Evolutionary conservation across 148 eudicot species (phyloP).

Genomic region (Silene latifolia): DNA sequence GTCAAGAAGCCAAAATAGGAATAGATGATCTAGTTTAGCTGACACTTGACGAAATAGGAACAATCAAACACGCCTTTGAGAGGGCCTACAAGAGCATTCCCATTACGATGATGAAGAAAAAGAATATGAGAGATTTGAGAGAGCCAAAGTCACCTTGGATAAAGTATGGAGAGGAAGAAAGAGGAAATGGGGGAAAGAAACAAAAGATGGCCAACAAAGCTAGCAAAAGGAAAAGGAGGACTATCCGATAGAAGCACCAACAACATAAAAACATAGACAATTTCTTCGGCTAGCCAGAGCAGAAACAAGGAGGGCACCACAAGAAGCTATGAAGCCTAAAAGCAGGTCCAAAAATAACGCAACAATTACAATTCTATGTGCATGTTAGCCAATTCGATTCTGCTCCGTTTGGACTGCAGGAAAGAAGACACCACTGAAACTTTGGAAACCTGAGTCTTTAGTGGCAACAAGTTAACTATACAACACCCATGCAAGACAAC

Average conservation of each 20-base stretch:
- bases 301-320: neutral
- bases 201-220: neutral
- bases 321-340: neutral
- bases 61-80: neutral
- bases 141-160: too few species aligned
- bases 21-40: neutral
- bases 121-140: too few species aligned
- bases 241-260: neutral
- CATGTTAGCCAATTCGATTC: neutral
- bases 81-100: neutral
- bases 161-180: neutral
- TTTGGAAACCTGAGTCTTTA: neutral
- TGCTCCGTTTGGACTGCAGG: neutral
- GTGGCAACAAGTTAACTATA: neutral
- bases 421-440: neutral
- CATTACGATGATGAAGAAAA: slow-evolving; percentile 6
- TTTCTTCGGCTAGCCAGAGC: neutral
- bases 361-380: neutral
- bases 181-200: neutral
- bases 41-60: neutral
- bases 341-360: neutral
- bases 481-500: neutral
- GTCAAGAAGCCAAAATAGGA: slow-evolving; percentile 1
- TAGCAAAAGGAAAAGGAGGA: neutral
- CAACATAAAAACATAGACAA: neutral